Conservation (phyloP, 192 early-diverging fungal genomes). For the Backusella morwellensis region DNA sequence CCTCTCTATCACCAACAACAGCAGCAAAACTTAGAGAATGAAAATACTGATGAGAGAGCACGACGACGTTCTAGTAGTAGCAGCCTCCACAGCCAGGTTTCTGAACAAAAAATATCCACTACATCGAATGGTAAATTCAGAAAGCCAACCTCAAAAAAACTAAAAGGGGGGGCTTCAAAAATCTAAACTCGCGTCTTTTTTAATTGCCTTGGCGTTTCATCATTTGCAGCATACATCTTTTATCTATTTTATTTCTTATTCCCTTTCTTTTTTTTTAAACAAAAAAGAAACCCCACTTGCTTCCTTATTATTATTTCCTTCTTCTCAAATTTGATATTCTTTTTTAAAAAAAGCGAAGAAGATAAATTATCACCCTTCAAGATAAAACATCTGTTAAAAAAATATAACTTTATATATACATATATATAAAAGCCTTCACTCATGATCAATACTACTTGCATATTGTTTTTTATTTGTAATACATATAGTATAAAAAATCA, state of each 20-base stretch:
- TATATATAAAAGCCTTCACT: background rate
- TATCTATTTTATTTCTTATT: background rate
- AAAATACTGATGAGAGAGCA: background rate
- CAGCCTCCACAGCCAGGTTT: background rate
- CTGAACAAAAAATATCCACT: background rate
- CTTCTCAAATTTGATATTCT: background rate
- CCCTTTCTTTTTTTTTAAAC: background rate
- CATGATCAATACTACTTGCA: slow-evolving; percentile 1
- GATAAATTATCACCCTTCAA: background rate
- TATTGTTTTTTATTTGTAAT: background rate
- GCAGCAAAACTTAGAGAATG: background rate
- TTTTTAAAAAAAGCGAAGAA: background rate
- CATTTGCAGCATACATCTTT: background rate
- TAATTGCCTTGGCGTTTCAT: slow-evolving; percentile 1
- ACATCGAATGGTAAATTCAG: background rate
- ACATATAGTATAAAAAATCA: background rate
- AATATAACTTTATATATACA: slow-evolving; percentile 5
- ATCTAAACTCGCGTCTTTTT: background rate
- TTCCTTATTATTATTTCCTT: background rate
- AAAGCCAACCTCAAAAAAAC: background rate
- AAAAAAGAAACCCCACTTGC: background rate
- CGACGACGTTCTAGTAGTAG: background rate
- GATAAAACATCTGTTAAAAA: background rate
- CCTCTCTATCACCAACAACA: background rate
- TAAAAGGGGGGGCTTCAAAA: background rate